Percentiles rank a stretch among this genome's conserved stretches.
Conservation (phyloP, 2,329 filamentous ascomycete species). For the Hypocreales sp. region DNA sequence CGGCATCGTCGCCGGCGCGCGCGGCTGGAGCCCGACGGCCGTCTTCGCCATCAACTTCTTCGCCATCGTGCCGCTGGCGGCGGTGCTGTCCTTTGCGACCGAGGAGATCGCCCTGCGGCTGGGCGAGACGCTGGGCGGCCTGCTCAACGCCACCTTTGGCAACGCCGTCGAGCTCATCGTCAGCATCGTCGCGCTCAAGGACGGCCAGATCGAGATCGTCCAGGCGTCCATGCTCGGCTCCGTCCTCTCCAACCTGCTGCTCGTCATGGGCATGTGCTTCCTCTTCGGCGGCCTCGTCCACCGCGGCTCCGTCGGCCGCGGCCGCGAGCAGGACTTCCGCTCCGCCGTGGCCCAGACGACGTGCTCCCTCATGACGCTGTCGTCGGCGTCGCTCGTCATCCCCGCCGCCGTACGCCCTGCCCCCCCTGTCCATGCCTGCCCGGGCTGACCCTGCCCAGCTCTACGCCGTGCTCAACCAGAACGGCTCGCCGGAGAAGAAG, state of each 20-base stretch:
- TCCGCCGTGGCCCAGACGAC: constrained; percentile 65
- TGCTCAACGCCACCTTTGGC: constrained; percentile 64
- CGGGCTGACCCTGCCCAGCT: constrained; percentile 24
- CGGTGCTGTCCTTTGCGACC: constrained; percentile 61
- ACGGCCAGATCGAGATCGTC: constrained; percentile 87
- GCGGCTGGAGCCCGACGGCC: constrained; percentile 47
- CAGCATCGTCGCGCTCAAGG: constrained; percentile 75
- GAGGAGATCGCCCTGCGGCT: constrained; percentile 61
- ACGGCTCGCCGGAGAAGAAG: constrained; percentile 22
- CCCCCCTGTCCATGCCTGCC: background rate
- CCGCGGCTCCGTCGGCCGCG: constrained; percentile 37
- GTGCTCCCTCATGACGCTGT: constrained; percentile 58
- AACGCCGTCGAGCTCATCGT: constrained; percentile 74
- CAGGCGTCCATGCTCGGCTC: constrained; percentile 95
- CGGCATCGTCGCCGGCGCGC: constrained; percentile 50
- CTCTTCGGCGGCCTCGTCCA: constrained; percentile 56
- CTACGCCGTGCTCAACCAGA: constrained; percentile 45
- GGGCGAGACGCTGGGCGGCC: constrained; percentile 57
- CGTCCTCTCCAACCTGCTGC: constrained; percentile 84
- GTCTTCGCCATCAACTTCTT: constrained; percentile 70
- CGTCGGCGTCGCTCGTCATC: constrained; percentile 64
- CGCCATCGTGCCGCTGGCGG: constrained; percentile 62
- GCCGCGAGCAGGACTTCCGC: constrained; percentile 57
- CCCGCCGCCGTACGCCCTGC: constrained; percentile 43
- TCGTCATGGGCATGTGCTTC: constrained; percentile 74